Percentiles rank a stretch among this genome's conserved stretches.
Evolutionary conservation across 192 early-diverging fungal genomes (phyloP).

Genomic region (Cetraspora pellucida): DNA sequence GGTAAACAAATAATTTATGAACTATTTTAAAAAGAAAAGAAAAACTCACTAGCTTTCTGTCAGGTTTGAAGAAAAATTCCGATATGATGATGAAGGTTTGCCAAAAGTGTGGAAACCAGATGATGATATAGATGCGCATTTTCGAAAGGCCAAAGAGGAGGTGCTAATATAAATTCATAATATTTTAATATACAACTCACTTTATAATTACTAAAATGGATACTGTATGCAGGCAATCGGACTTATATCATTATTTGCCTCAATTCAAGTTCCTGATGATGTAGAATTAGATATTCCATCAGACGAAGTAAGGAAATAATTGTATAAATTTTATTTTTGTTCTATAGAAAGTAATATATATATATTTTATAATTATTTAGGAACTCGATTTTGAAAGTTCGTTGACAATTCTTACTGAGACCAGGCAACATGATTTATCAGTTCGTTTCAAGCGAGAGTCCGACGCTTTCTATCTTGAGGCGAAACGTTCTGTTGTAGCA

Average conservation of each 20-base stretch:
- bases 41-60: neutral
- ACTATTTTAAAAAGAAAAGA: neutral
- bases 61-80: slow-evolving; percentile 87
- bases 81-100: slow-evolving; percentile 91
- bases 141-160: slow-evolving; percentile 71
- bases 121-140: slow-evolving; percentile 93
- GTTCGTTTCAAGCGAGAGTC: slow-evolving; percentile 87
- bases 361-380: slow-evolving; percentile 30
- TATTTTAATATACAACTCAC: neutral
- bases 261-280: slow-evolving; percentile 63
- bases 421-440: slow-evolving; percentile 68
- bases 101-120: slow-evolving; percentile 94
- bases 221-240: slow-evolving; percentile 53
- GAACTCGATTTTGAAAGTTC: slow-evolving; percentile 67
- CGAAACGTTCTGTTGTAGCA: slow-evolving; percentile 90
- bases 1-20: slow-evolving; percentile 27
- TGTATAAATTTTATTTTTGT: neutral
- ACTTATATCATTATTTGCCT: slow-evolving; percentile 71
- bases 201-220: neutral
- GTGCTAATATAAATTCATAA: slow-evolving; percentile 25
- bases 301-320: slow-evolving; percentile 35
- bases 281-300: slow-evolving; percentile 42
- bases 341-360: neutral
- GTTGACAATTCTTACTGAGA: slow-evolving; percentile 61
- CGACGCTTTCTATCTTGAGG: slow-evolving; percentile 91